Base-by-base conservation (phyloP, 805 yeast genomes). In the Saturnispora gosingensis region DNA sequence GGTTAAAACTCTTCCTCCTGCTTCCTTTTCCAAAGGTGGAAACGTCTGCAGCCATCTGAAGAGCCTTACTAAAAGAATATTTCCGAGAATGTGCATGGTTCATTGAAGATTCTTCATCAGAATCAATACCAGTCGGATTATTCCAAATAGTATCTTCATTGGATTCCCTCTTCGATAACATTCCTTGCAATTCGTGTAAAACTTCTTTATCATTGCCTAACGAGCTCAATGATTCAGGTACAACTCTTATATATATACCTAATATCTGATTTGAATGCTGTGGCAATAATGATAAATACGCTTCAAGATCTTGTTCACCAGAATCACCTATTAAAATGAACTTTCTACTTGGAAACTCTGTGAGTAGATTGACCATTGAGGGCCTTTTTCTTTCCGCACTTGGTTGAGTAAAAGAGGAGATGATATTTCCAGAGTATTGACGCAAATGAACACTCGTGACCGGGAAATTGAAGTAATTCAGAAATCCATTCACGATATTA, bases 231-330 rank as follows among this genome's bases (percentile, higher is more conserved):
- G 91, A 83, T 43, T 76, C 75, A 10, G 76, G 75, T 5, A 95
- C 86, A 46, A 85, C 86, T 42, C 98, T 71, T 35, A 93, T 85
- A 63, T 80, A 90, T 4, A 93, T 87, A 1, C 85, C 95, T 22
- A 76, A 56, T 0, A 93, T 72, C 55, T 80, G 83, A 4, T 72
- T 68, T 0, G 96, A 95, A 59, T 70, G 79, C 32, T 63, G 57
- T 39, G 71, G 67, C 0, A 95, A 86, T 34, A 89, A 68, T 27
- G 83, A 83, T 5, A 80, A 74, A 64, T 93, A 93, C 0, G 97
- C 95, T 61, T 95, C 99, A 43, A 91, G 70, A 69, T 93, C 99
- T 57, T 83, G 84, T 63, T 93, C 99, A 1, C 98, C 98, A 2
- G 97, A 84, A 64, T 93, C 99, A 32, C 99, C 99, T 15, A 93